These are phyloP conservation scores for Earliella scabrosa DNA, from an alignment of 1,284 basidiomycete species.

Conservation along the genomic window DNA sequence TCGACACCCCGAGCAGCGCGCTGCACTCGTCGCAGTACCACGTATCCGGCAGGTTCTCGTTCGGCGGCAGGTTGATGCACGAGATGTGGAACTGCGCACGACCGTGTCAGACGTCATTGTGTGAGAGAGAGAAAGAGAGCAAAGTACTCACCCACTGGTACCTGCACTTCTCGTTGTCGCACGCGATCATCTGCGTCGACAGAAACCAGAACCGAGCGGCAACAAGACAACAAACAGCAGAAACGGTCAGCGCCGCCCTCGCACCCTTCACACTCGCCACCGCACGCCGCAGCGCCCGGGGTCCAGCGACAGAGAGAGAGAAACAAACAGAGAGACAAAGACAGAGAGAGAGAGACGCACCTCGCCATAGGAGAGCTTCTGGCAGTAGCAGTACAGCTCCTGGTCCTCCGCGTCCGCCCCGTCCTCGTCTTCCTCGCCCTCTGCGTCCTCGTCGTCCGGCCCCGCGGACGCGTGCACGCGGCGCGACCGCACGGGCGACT, in stretches of 20 bases:
- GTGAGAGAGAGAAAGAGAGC: not conserved
- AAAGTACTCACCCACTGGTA: slow-evolving; percentile 67
- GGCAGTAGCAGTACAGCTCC: slow-evolving; percentile 68
- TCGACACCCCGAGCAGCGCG: slow-evolving; percentile 24
- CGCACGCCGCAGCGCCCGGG: not conserved
- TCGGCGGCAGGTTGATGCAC: slow-evolving; percentile 59
- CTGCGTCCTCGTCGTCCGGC: slow-evolving; percentile 49
- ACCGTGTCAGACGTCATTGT: not conserved
- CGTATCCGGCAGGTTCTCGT: slow-evolving; percentile 48
- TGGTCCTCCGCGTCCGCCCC: slow-evolving; percentile 57
- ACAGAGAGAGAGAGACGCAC: slow-evolving; percentile 38
- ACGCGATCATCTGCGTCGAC: slow-evolving; percentile 63
- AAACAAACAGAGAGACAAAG: too few relatives aligned
- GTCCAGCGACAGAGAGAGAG: too few relatives aligned
- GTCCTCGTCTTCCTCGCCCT: slow-evolving; percentile 50
- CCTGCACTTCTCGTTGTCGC: slow-evolving; percentile 68
- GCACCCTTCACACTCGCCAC: slow-evolving; percentile 1
- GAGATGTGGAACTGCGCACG: slow-evolving; percentile 59
- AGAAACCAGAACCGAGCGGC: too few relatives aligned
- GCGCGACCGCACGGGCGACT: slow-evolving; percentile 35
- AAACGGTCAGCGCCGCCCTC: slow-evolving; percentile 11
- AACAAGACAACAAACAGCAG: slow-evolving; percentile 2
- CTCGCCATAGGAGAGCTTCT: slow-evolving; percentile 67
- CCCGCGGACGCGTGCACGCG: slow-evolving; percentile 45
- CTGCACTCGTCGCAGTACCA: slow-evolving; percentile 65